A percentile compares a stretch with the other conserved stretches of the same genome.
phyloP scores from a whole-genome alignment of 164 flowering plant species.

The Chloranthus sessilifolius region DNA sequence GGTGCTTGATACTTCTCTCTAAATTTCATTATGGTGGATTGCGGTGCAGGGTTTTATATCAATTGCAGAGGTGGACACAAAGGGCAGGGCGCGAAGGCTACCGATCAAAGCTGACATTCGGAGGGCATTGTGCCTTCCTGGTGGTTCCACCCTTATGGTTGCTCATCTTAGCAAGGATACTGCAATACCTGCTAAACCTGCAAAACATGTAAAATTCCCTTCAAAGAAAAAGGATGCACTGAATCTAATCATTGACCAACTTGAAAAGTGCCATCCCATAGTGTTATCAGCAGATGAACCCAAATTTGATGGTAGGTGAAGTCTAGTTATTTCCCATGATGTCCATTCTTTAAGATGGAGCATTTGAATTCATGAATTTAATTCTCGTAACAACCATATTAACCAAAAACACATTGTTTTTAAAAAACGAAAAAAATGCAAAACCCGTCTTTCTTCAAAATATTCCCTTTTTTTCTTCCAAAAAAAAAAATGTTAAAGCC shows the following conservation, averaged over 20 bases:
- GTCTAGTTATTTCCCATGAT: too few species aligned
- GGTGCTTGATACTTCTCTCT: not conserved
- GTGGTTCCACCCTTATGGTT: conserved; percentile 86
- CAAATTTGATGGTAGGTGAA: conserved; percentile 14
- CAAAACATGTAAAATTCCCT: conserved; percentile 16
- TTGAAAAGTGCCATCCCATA: conserved; percentile 17
- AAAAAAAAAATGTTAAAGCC: too few species aligned
- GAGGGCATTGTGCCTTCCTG: conserved; percentile 79
- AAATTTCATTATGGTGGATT: conserved; percentile 3
- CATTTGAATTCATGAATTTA: too few species aligned
- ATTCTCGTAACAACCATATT: too few species aligned
- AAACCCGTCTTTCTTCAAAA: too few species aligned
- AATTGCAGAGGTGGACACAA: conserved; percentile 66
- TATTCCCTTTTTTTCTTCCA: too few species aligned
- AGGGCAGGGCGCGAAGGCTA: conserved; percentile 67
- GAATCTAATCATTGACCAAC: conserved; percentile 4
- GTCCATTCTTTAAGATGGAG: too few species aligned
- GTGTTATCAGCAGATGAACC: conserved; percentile 13
- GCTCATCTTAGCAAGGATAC: conserved; percentile 50
- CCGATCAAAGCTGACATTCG: conserved; percentile 75
- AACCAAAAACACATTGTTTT: too few species aligned
- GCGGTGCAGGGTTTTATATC: conserved; percentile 64
- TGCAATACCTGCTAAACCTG: conserved; percentile 15
- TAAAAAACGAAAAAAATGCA: too few species aligned
- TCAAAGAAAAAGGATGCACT: conserved; percentile 1